Base-by-base conservation (phyloP, 2,329 filamentous ascomycete species). In the Niveomyces coronatus region DNA sequence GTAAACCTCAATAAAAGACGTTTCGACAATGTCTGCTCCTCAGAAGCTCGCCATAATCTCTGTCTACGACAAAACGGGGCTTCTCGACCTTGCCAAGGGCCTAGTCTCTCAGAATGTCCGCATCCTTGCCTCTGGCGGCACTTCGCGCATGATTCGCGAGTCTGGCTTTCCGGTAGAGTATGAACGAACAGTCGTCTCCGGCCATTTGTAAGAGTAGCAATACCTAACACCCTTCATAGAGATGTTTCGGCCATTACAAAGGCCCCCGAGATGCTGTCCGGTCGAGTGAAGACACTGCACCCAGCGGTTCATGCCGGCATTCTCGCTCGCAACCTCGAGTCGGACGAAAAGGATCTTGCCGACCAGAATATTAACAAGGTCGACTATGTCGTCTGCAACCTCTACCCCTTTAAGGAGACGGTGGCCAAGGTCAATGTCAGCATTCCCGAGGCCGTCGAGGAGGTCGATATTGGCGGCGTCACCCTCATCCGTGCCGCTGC, bases 351-450 rank as follows among this genome's bases (percentile, higher is more conserved):
- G 65, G 91, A 98, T 57, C 80, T 98, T 35, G 86, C 85, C 36
- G 84, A 91, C 62, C 86, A 94, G 67, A 91, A 87, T 65, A 94
- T 94, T 60, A 75, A 84, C 68, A 94, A 94, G 68, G 86, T 94
- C 43, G 86, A 94, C 73, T 94, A 82, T 53, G 86, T 94, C 52
- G 82, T 98, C 58, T 96, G 91, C 81, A 98, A 98, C 68, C 75
- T 98, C 40, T 96, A 98, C 64, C 91, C 91, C 10, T 98, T 98
- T 79, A 95, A 95, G 70, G 88, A 96, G 60, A 98, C 91, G 22
- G 80, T 98, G 51, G 83, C 87, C 53, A 94, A 95, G 73, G 79
- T 93, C 68, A 94, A 94, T 55, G 91, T 98, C 54, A 96, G 89
- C 44, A 85, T 98, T 46, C 79, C 85, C 36, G 89, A 98, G 67